These are phyloP conservation scores for Linum lewisii DNA, from an alignment of 345 rosid species.

Conservation along the genomic window DNA sequence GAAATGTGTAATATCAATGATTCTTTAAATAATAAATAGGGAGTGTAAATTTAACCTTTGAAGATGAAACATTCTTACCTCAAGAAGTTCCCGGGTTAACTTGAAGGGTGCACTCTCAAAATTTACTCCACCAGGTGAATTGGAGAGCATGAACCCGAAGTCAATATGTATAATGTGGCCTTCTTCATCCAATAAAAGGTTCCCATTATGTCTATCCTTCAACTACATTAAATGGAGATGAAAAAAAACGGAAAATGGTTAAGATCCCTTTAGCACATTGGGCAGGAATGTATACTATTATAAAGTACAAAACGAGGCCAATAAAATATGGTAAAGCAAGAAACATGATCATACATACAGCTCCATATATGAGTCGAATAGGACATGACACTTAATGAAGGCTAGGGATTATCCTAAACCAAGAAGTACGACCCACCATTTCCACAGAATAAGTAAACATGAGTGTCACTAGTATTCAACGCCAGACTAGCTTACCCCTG, in stretches of 20 bases:
- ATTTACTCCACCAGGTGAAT: slow-evolving; percentile 99
- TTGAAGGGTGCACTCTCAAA: slow-evolving; percentile 99
- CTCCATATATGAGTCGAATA: neutral
- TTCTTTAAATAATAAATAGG: neutral
- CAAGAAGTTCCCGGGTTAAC: slow-evolving; percentile 98
- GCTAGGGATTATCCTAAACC: neutral
- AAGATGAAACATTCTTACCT: slow-evolving; percentile 30
- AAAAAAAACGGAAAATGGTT: neutral
- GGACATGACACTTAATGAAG: neutral
- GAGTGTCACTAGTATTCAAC: neutral
- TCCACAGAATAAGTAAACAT: neutral
- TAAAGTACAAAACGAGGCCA: neutral
- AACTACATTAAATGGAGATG: slow-evolving; percentile 31
- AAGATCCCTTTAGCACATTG: neutral
- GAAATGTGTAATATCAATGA: neutral
- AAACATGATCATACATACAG: neutral
- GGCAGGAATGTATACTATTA: neutral
- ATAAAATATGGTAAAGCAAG: neutral
- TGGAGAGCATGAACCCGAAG: slow-evolving; percentile 98
- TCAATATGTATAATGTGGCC: slow-evolving; percentile 99
- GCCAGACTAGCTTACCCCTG: neutral
- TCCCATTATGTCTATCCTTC: slow-evolving; percentile 98
- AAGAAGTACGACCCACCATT: neutral
- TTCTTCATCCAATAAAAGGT: slow-evolving; percentile 88
- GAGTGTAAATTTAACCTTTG: neutral